A percentile compares a stretch with the other conserved stretches of the same genome.
Evolutionary conservation across 495 filamentous ascomycete genomes (phyloP).

Genomic region (Apodospora peruviana): DNA sequence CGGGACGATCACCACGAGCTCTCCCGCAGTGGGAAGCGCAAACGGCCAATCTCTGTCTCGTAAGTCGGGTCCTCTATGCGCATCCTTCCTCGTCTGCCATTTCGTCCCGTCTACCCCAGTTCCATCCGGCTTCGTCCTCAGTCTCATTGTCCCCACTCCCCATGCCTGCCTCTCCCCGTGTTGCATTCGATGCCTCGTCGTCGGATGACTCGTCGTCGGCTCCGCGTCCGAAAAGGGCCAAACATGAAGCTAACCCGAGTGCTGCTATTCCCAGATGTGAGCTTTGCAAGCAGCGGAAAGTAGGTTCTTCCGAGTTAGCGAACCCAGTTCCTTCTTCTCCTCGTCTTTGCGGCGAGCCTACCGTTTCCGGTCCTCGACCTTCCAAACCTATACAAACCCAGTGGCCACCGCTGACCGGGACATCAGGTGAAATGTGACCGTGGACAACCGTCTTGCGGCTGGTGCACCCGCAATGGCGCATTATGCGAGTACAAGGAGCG

Average conservation of each 20-base stretch:
- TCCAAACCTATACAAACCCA: no score
- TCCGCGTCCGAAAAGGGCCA: no score
- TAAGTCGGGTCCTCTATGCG: conserved; percentile 23
- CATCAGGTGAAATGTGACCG: conserved; percentile 72
- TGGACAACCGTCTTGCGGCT: conserved; percentile 78
- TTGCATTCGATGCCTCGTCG: no score
- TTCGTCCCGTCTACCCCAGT: not conserved
- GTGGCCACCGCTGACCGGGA: conserved; percentile 1
- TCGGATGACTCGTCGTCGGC: no score
- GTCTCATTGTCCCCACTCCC: not conserved
- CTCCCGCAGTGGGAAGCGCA: conserved; percentile 41
- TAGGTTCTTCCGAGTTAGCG: conserved; percentile 26
- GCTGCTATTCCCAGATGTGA: conserved; percentile 52
- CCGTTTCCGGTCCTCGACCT: no score
- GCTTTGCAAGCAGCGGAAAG: conserved; percentile 78
- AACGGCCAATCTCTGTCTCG: conserved; percentile 56
- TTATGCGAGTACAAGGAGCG: conserved; percentile 78
- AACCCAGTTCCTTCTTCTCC: no score
- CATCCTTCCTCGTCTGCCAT: not conserved
- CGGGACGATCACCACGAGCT: conserved; percentile 34
- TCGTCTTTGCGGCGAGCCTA: no score
- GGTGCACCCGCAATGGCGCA: conserved; percentile 76
- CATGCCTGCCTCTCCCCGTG: no score
- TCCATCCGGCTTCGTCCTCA: not conserved
- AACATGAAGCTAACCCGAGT: not conserved